Evolutionary conservation across 148 eudicot species (phyloP).

Genomic region (Vaccinium vitisidaea): DNA sequence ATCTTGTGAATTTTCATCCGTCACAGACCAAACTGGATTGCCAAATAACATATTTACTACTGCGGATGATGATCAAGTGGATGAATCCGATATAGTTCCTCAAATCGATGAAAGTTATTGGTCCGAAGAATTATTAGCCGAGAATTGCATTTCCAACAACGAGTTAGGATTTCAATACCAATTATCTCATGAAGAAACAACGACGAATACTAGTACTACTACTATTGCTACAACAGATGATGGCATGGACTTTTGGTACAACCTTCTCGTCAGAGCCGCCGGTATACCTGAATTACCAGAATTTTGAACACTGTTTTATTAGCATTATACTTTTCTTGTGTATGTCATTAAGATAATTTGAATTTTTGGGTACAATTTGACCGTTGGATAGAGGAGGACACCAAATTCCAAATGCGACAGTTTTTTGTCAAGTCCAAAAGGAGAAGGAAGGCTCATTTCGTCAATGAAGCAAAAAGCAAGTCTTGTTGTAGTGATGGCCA

Average conservation of each 20-base stretch:
- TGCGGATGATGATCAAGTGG: background rate
- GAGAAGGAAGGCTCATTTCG: background rate
- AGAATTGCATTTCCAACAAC: background rate
- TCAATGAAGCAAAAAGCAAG: background rate
- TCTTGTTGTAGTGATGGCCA: background rate
- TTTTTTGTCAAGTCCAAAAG: background rate
- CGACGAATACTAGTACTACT: background rate
- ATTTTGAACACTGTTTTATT: conserved; percentile 27
- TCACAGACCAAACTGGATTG: conserved; percentile 28
- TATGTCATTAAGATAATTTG: background rate
- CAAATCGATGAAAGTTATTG: conserved; percentile 63
- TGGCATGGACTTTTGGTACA: conserved; percentile 48
- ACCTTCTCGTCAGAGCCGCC: conserved; percentile 39
- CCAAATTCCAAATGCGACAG: conserved; percentile 7
- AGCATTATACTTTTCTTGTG: background rate
- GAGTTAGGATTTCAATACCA: background rate
- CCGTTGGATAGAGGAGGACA: too few species aligned
- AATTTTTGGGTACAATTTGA: background rate
- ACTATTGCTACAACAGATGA: background rate
- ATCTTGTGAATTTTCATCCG: conserved; percentile 41
- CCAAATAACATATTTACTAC: background rate
- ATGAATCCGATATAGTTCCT: conserved; percentile 27
- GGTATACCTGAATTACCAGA: conserved; percentile 44
- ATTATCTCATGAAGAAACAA: background rate
- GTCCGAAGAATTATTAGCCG: conserved; percentile 29